phyloP scores from a whole-genome alignment of 768 basidiomycete genomes.

The Strobilomyces confusus region DNA sequence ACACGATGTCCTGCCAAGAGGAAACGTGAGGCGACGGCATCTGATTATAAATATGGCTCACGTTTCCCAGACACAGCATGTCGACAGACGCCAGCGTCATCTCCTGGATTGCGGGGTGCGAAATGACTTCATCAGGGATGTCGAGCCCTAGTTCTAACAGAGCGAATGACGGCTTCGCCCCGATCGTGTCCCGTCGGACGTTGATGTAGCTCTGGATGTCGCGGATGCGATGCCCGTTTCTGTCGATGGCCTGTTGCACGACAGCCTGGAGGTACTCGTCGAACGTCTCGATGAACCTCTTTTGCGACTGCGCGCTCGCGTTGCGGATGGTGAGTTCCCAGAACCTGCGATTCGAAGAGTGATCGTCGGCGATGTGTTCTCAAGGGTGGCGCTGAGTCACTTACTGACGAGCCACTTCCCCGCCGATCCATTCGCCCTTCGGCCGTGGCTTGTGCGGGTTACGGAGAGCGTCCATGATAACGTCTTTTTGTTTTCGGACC shows the following conservation, averaged over 20 bases:
- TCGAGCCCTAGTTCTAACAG: slow-evolving; percentile 30
- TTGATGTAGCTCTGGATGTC: slow-evolving; percentile 38
- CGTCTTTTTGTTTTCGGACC: slow-evolving; percentile 24
- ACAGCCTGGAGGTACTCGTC: slow-evolving; percentile 2
- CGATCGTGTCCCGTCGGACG: slow-evolving; percentile 36
- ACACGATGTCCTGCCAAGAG: slow-evolving; percentile 23
- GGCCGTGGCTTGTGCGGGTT: slow-evolving; percentile 10
- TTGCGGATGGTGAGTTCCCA: slow-evolving; percentile 9
- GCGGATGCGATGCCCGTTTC: slow-evolving; percentile 23
- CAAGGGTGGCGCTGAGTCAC: neutral
- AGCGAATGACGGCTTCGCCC: neutral
- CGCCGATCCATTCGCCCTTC: slow-evolving; percentile 1
- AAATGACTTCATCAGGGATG: slow-evolving; percentile 37
- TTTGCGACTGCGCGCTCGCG: neutral
- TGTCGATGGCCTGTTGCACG: slow-evolving; percentile 6
- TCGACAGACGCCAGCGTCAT: slow-evolving; percentile 31
- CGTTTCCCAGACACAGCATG: slow-evolving; percentile 36
- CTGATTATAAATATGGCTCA: neutral
- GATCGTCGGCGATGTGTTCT: neutral
- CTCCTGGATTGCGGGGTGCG: slow-evolving; percentile 34
- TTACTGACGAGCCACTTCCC: slow-evolving; percentile 15
- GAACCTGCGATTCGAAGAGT: slow-evolving; percentile 4
- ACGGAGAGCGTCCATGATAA: slow-evolving; percentile 19
- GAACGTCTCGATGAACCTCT: slow-evolving; percentile 1
- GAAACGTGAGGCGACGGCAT: neutral